These are phyloP conservation scores for Thelonectria blattea DNA, from an alignment of 2,329 filamentous ascomycete genomes.

Conservation along the genomic window DNA sequence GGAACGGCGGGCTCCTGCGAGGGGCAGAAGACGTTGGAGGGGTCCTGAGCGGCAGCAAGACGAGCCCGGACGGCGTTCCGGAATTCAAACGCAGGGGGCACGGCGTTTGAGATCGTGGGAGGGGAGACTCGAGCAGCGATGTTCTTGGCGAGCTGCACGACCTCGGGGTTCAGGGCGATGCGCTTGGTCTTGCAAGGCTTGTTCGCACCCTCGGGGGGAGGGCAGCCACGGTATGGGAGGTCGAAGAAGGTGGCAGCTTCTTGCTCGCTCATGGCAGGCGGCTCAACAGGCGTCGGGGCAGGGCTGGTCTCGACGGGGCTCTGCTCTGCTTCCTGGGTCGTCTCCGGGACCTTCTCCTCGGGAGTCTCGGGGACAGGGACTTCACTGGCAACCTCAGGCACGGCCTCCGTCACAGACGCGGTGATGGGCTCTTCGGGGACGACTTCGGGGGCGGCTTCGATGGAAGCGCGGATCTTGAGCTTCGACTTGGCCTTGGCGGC, in stretches of 20 bases:
- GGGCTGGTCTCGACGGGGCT: conserved; percentile 22
- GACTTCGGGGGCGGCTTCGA: conserved; percentile 46
- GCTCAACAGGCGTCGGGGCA: conserved; percentile 28
- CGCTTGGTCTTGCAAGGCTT: too few species aligned
- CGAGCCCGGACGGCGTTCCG: not conserved
- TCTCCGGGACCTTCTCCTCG: conserved; percentile 19
- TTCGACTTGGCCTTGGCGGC: conserved; percentile 98
- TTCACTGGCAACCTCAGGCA: conserved; percentile 42
- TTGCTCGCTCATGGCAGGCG: conserved; percentile 28
- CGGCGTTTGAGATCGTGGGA: not conserved
- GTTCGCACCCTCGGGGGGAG: not conserved
- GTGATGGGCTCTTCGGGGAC: conserved; percentile 42
- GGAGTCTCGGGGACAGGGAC: conserved; percentile 14
- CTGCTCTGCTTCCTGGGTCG: conserved; percentile 25
- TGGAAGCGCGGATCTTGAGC: conserved; percentile 81
- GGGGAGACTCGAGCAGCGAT: not conserved
- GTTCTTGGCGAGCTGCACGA: not conserved
- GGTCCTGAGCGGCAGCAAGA: not conserved
- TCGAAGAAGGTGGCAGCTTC: conserved; percentile 25
- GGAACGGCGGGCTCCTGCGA: not conserved
- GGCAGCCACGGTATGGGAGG: conserved; percentile 34
- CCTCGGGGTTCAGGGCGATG: not conserved
- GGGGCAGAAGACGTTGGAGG: conserved; percentile 16
- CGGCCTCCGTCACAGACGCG: conserved; percentile 58
- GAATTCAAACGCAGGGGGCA: not conserved